Base-by-base conservation (phyloP, 2,329 filamentous ascomycete genomes). In the Hymenoscyphus repandus region DNA sequence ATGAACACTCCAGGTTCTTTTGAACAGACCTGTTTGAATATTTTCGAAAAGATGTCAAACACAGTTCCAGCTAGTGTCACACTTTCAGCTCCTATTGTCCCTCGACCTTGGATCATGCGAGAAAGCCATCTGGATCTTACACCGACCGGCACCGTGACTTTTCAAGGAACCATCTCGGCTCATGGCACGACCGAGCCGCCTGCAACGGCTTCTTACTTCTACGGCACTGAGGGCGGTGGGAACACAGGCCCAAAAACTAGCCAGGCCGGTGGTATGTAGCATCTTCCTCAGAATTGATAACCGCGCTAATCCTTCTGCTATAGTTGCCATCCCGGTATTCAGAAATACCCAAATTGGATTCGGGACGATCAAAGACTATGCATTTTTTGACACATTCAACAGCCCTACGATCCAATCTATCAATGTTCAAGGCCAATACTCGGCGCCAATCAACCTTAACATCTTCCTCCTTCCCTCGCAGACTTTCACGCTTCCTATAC, bases 1-100 rank as follows among this genome's bases (percentile, higher is more conserved):
- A 54, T 60, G 44, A 38, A 53, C 10, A 18, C 42, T 1, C 31
- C 50, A n/a, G 11, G 41, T 39, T 31, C 54, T 13, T 60, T 60
- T 38, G 17, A 51, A 45, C 17, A 54, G 10, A 53, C 46, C 1
- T 60, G 56, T 37, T 49, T 48, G 17, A 44, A 37, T 1, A 38
- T 58, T 10, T 60, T 60, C 33, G 49, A 54, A 37, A 56, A 56
- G 27, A 56, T 58, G 51, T 49, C 57, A 15, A 48, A 60, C 32
- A 56, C 54, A 3, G 58, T 60, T 10, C 55, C 58, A 11, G 41
- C n/a, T 12, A 40, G 13, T 2, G 44, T 52, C 7, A 47, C 37
- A 6, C 41, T 58, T 9, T 56, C 53, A 5, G 51, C 47, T 37
- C 42, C 50, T 11, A 50, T 59, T 36, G 49, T 22, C 12, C 50